Conservation (phyloP, 805 yeast species). For the Phaffomyces thermotolerans region DNA sequence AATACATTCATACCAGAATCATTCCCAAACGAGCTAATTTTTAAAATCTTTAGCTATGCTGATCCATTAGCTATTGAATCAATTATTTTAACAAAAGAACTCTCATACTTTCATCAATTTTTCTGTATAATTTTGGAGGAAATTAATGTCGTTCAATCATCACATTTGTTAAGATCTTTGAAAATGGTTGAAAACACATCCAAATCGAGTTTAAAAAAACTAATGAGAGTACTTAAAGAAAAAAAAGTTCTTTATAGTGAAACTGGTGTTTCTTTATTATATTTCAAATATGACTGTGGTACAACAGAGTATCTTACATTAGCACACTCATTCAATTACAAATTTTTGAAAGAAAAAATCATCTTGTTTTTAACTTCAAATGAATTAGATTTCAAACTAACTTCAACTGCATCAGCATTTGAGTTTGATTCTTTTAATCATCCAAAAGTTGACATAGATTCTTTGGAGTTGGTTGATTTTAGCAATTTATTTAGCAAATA, state of each 20-base stretch:
- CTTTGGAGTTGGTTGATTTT: neutral
- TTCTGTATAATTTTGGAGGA: neutral
- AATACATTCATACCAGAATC: neutral
- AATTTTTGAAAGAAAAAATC: neutral
- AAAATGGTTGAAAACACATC: neutral
- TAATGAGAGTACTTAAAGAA: neutral
- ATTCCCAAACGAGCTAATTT: neutral
- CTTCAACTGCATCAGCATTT: neutral
- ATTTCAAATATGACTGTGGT: too few species aligned
- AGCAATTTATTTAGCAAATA: neutral
- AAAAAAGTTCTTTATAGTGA: neutral
- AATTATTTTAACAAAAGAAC: neutral
- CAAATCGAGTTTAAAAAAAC: neutral
- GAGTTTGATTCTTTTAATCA: neutral
- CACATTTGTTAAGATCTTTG: neutral
- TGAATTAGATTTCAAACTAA: neutral
- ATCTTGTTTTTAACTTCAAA: neutral
- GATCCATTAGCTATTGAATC: neutral
- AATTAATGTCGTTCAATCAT: neutral
- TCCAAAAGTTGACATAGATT: neutral
- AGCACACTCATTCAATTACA: neutral
- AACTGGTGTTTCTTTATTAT: neutral
- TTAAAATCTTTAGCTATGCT: neutral
- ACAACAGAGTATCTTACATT: neutral
- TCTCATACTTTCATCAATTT: neutral